Percentiles rank a stretch among this genome's conserved stretches.
These are phyloP conservation scores for Veloboletus limbatus DNA, from an alignment of 1,284 basidiomycete genomes.

Conservation along the genomic window DNA sequence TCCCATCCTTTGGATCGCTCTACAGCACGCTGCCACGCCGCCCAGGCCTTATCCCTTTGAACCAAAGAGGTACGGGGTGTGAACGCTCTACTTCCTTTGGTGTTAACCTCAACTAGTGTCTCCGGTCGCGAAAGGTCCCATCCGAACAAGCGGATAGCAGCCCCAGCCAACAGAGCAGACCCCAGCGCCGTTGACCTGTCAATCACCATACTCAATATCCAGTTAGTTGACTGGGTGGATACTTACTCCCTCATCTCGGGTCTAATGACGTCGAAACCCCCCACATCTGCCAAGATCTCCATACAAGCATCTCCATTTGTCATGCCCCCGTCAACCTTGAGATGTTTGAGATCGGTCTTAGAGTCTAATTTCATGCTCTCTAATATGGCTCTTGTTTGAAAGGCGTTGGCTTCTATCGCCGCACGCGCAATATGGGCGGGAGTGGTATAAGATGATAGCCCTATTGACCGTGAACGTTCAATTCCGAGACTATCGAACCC, in stretches of 20 bases:
- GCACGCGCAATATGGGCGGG: conserved; percentile 93
- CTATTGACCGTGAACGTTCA: conserved; percentile 34
- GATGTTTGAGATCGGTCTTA: conserved; percentile 66
- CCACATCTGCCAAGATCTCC: conserved; percentile 90
- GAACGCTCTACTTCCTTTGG: conserved; percentile 77
- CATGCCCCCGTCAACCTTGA: conserved; percentile 95
- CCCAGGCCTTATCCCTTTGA: conserved; percentile 63
- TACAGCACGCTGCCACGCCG: conserved; percentile 83
- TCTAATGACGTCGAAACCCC: conserved; percentile 88
- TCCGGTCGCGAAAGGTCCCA: conserved; percentile 89
- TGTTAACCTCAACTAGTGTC: conserved; percentile 88
- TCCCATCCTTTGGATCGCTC: conserved; percentile 81
- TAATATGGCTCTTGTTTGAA: conserved; percentile 91
- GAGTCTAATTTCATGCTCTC: conserved; percentile 93
- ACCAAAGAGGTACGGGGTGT: conserved; percentile 53
- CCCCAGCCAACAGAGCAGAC: conserved; percentile 93
- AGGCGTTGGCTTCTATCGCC: conserved; percentile 87
- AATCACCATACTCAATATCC: conserved; percentile 6
- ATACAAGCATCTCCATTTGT: conserved; percentile 90
- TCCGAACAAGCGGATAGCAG: conserved; percentile 87
- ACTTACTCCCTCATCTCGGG: conserved; percentile 95
- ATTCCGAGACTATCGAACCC: not conserved
- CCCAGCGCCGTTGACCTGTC: conserved; percentile 89
- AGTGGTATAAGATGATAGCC: conserved; percentile 89
- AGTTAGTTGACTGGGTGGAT: not conserved